Base-by-base conservation (phyloP, 345 rosid genomes). In the Moringa oleifera region DNA sequence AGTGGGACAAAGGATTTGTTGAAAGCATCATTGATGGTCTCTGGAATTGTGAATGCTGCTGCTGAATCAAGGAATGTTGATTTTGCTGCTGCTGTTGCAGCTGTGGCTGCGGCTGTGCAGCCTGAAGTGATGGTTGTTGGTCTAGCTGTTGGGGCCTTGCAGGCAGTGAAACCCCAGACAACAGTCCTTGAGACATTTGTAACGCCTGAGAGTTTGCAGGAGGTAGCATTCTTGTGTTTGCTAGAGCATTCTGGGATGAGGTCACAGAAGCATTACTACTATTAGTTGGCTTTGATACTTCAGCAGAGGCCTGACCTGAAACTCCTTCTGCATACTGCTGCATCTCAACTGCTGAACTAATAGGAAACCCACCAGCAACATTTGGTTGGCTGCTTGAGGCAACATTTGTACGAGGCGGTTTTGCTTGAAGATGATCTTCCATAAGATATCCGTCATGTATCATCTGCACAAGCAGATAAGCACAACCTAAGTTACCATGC, bases 151-250 rank as follows among this genome's bases (percentile, higher is more conserved):
- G 89, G 33, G 79, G 60, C 75, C 85, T 82, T 63, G 82, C 71
- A 67, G 94, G 76, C 87, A 81, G 70, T 58, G 96, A 76, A 73
- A 64, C 90, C 51, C 84, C 86, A 46, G 96, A 67, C 47, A 84
- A 9, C 53, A 71, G 66, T 63, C 94, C 91, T 77, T 88, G 88
- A 62, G 96, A 80, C 81, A 85, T 88, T 64, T 81, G 97, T 65
- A 80, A 67, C 53, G 84, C 69, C 73, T 88, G 96, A 51, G 84
- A 70, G 65, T 80, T 94, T 65, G 87, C 80, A 60, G 90, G 79
- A 68, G 91, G 93, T 54, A 81, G 75, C 86, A 84, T 82, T 76
- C 99, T 84, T 41, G 84, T 61, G 63, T 77, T 85, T 51, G 80
- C 80, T 53, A 73, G 70, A 56, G 72, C 62, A 75, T 71, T 85